These are phyloP conservation scores for Pelargonium myrrhifolium DNA, from an alignment of 441 rosid genomes.

Conservation along the genomic window DNA sequence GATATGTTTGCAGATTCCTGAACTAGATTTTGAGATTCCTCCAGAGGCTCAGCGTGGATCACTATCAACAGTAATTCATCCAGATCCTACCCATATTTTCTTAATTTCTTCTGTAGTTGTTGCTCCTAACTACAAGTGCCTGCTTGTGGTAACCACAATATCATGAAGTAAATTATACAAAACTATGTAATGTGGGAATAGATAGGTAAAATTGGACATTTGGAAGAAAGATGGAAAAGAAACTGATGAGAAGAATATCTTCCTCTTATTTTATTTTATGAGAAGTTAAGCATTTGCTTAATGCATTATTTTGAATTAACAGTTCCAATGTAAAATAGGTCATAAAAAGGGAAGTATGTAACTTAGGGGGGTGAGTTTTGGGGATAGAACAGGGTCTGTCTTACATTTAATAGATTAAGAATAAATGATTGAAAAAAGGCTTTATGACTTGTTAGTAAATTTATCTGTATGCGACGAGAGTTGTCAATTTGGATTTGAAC, in stretches of 20 bases:
- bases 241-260: neutral
- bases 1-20: slow-evolving; percentile 60
- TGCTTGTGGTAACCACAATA: slow-evolving; percentile 2
- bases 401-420: neutral
- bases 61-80: slow-evolving; percentile 66
- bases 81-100: slow-evolving; percentile 3
- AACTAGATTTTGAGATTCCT: slow-evolving; percentile 93
- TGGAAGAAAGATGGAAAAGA: neutral
- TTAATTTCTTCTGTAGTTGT: neutral
- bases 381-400: neutral
- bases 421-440: neutral
- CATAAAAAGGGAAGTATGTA: neutral
- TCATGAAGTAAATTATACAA: neutral
- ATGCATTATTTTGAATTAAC: neutral
- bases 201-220: neutral
- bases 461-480: too few species aligned
- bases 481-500: too few species aligned
- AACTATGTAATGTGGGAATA: neutral
- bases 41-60: slow-evolving; percentile 94
- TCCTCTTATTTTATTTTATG: neutral
- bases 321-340: neutral
- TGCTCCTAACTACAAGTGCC: neutral
- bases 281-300: too few species aligned
- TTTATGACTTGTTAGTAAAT: neutral
- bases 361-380: neutral